Evolutionary conservation across 139 green algal species (phyloP).

Genomic region (Pseudopediastrum boryanum): DNA sequence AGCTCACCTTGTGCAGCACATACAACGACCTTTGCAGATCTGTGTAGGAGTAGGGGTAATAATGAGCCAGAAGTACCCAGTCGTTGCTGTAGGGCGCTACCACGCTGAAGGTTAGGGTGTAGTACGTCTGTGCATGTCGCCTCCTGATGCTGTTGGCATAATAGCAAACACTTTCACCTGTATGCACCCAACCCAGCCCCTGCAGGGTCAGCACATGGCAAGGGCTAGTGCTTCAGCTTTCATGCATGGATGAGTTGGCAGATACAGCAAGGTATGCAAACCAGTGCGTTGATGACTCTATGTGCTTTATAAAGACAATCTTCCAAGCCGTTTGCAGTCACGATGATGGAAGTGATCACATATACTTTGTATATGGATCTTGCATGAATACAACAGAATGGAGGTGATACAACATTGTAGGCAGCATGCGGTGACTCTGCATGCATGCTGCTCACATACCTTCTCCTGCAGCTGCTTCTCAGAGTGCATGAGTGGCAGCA

Average conservation of each 20-base stretch:
- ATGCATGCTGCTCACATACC: too few relatives aligned
- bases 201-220: neutral
- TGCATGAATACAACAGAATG: too few relatives aligned
- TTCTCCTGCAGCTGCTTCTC: constrained; percentile 12
- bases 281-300: too few relatives aligned
- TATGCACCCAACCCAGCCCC: constrained; percentile 44
- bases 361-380: too few relatives aligned
- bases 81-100: constrained; percentile 49
- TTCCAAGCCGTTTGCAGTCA: neutral
- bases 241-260: neutral
- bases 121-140: constrained; percentile 45
- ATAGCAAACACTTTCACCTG: constrained; percentile 46
- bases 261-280: too few relatives aligned
- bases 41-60: constrained; percentile 78
- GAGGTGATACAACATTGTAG: too few relatives aligned
- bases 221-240: too few relatives aligned
- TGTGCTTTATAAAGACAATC: too few relatives aligned
- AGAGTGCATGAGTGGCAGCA: constrained; percentile 49
- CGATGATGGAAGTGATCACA: too few relatives aligned
- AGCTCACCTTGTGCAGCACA: constrained; percentile 15
- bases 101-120: constrained; percentile 66
- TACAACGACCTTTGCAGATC: constrained; percentile 63
- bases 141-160: constrained; percentile 52
- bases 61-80: constrained; percentile 66
- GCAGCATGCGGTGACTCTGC: too few relatives aligned